Base-by-base conservation (phyloP, 805 yeast genomes). In the Candida loeiensis region DNA sequence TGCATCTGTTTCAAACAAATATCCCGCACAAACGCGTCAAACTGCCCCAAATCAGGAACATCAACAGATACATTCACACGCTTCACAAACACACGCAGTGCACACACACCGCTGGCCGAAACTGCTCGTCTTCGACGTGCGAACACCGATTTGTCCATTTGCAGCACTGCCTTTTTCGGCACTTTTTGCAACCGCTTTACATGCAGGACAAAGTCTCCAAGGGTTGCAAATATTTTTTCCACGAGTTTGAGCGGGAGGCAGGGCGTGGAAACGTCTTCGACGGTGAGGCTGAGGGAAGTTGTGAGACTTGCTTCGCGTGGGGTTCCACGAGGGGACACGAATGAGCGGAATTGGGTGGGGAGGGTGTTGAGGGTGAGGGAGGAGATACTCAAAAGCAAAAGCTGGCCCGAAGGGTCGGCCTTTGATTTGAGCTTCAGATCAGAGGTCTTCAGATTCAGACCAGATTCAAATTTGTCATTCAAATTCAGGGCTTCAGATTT, bases 61-160 rank as follows among this genome's bases (percentile, higher is more conserved):
- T 12, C 22, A 6, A 32, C 27, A 15, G 22, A 18, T 3, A 38
- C 19, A 24, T 12, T 32, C 13, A 38, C 27, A 4, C 29, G 34
- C 25, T 33, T 32, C 21, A 38, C 25, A 16, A 32, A 16, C 7
- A 33, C 28, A 6, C 36, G 37, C 18, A 38, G 26, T 14, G 41
- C 16, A 24, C 36, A 32, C 14, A 20, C 12, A 16, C 34, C 31
- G 7, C 20, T 11, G 14, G 38, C 20, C n/a, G 21, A 4, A 14
- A 13, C 31, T 13, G 31, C 31, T 8, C 33, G 20, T 17, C n/a
- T 16, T 12, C 33, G 33, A 6, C 33, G 33, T 11, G 33, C 33
- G 17, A 30, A 30, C 20, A 18, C 33, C 4, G 33, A 30, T 13
- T 18, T 16, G 33, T 30, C 33, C 33, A 30, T 30, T 27, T 27